Evolutionary conservation across 768 basidiomycete species (phyloP), one percentile per base, ranked within the genome.

Genomic region (Podaxis rugospora): DNA sequence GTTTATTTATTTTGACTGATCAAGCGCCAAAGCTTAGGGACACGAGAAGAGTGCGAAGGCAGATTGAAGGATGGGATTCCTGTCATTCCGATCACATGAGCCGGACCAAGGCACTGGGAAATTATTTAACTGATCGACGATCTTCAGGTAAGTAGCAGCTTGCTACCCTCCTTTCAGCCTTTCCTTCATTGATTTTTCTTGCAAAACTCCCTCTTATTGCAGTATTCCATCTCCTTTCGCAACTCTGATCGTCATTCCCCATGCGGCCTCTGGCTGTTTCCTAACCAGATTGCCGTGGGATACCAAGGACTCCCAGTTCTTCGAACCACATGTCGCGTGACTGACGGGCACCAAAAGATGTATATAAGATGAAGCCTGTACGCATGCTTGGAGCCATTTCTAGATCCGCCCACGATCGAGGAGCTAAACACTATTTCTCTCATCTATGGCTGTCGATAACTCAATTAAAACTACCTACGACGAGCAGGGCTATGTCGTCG

Each of bases 401-500:
- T 36, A 39, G 35, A 50, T 47, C 47, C 3, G 50, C 49, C 6
- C 13, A 23, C 53, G 11, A 14, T 40, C 39, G 14, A 54, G 13
- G 32, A 37, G 10, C 32, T 46, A 10, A 52, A 21, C 16, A 56
- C 44, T 7, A 23, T 32, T n/a, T 11, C 11, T 40, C 6, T 55
- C 36, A 42, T 13, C 23, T 16, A 59, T 54, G 50, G 39, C 44
- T 25, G 37, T 57, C n/a, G 37, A 61, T 50, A 39, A 36, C 27
- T 23, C 57, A 35, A 62, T 80, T 57, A 89, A 83, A 68, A 65
- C 69, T 7, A 69, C 68, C 5, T 91, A 89, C 75, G 82, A 88
- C 52, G 68, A 76, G 11, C 77, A 87, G 58, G 90, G 90, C 23
- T 92, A 80, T 68, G 85, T 89, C 27, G 74, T 91, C 51, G 70